Percentiles rank a stretch among this genome's conserved stretches.
These are phyloP conservation scores for Cryomyces antarcticus DNA, from an alignment of 495 filamentous ascomycete genomes.

Conservation along the genomic window DNA sequence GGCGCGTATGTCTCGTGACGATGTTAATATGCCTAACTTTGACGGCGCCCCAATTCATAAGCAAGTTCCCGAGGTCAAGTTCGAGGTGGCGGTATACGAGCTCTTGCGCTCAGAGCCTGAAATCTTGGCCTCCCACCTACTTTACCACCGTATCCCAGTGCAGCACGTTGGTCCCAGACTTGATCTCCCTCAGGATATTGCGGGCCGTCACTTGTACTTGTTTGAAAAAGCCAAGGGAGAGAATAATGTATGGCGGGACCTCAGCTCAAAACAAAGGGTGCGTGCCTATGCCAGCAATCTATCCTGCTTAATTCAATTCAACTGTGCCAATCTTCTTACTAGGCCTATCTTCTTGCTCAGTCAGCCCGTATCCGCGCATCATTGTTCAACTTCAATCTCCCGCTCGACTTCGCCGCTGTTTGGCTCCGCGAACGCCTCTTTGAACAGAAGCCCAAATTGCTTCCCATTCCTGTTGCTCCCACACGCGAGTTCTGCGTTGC, in stretches of 20 bases:
- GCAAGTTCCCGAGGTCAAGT: conserved; percentile 6
- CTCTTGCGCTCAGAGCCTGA: conserved; percentile 10
- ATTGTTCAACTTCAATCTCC: conserved; percentile 16
- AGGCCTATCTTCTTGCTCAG: conserved; percentile 9
- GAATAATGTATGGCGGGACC: conserved; percentile 11
- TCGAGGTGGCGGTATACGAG: conserved; percentile 13
- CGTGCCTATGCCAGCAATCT: conserved; percentile 1
- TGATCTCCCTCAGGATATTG: conserved; percentile 9
- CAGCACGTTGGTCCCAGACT: conserved; percentile 6
- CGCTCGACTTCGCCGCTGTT: conserved; percentile 3
- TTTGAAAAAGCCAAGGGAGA: conserved; percentile 16
- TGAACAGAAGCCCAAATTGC: conserved; percentile 12
- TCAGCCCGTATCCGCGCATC: conserved; percentile 16
- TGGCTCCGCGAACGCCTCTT: conserved; percentile 14
- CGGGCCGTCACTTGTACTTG: conserved; percentile 15
- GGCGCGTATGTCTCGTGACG: conserved; percentile 13
- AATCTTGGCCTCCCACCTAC: conserved; percentile 10
- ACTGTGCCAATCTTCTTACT: conserved; percentile 1
- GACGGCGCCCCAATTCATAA: conserved; percentile 8
- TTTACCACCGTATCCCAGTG: conserved; percentile 14
- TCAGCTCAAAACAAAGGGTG: conserved; percentile 11
- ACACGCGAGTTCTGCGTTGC: conserved; percentile 20
- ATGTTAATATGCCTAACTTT: conserved; percentile 17
- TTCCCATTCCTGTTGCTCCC: conserved; percentile 17
- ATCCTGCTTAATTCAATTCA: not conserved